Conservation (phyloP, 305 asterid genomes). For the Fraxinus angustifolia region DNA sequence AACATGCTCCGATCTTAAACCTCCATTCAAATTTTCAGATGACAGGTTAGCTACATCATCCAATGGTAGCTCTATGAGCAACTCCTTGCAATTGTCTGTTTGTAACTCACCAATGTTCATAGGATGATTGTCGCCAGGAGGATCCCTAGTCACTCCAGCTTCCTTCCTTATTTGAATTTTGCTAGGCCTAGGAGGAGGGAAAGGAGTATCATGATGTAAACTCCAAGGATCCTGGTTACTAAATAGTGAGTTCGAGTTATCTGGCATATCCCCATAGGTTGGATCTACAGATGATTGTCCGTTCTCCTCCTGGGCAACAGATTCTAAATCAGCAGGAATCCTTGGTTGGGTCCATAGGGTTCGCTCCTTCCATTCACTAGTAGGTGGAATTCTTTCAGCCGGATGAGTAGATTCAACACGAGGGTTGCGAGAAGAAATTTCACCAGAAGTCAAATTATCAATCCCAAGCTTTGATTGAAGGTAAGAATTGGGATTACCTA, state of each 20-base stretch:
- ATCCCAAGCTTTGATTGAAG: conserved; percentile 30
- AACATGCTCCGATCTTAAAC: conserved; percentile 36
- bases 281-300: conserved; percentile 30
- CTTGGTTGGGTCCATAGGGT: conserved; percentile 36
- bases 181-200: conserved; percentile 68
- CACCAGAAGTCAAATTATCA: conserved; percentile 27
- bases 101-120: conserved; percentile 30
- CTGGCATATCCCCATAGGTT: conserved; percentile 35
- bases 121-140: conserved; percentile 28
- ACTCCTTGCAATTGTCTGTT: conserved; percentile 29
- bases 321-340: conserved; percentile 39
- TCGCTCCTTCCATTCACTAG: conserved; percentile 44
- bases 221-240: conserved; percentile 67
- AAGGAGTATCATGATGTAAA: conserved; percentile 50
- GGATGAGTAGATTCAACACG: conserved; percentile 31
- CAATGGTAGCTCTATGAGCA: conserved; percentile 32
- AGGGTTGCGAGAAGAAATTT: conserved; percentile 27
- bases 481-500: conserved; percentile 31
- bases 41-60: conserved; percentile 34
- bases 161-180: conserved; percentile 55
- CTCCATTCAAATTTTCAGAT: conserved; percentile 41
- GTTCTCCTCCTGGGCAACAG: conserved; percentile 31
- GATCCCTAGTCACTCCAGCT: conserved; percentile 36
- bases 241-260: conserved; percentile 47
- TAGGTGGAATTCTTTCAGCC: conserved; percentile 33